Conservation (phyloP, 345 rosid species). For the Euphorbia peplus region DNA sequence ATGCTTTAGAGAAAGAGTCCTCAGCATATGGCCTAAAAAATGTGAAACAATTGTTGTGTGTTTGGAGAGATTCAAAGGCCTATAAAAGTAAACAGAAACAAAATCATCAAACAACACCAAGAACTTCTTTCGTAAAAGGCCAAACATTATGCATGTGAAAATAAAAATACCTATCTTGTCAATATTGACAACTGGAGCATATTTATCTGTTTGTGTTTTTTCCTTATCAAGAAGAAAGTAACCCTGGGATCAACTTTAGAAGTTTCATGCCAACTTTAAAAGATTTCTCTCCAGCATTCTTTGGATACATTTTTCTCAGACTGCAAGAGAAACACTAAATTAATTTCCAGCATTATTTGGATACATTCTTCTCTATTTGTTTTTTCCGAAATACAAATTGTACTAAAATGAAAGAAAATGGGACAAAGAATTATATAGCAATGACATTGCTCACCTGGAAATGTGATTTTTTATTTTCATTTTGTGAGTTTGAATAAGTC, state of each 20-base stretch:
- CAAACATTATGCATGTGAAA: not conserved
- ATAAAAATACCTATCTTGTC: constrained; percentile 63
- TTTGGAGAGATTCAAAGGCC: constrained; percentile 95
- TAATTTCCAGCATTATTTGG: too few relatives aligned
- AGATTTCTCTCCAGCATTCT: constrained; percentile 52
- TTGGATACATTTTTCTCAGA: constrained; percentile 59
- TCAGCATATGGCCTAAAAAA: constrained; percentile 86
- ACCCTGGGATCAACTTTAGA: constrained; percentile 79
- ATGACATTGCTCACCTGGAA: too few relatives aligned
- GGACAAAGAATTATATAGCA: too few relatives aligned
- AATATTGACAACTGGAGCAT: constrained; percentile 78
- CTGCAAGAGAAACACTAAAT: constrained; percentile 39
- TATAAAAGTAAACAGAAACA: constrained; percentile 30
- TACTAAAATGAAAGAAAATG: too few relatives aligned
- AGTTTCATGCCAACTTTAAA: constrained; percentile 75
- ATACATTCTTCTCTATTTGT: too few relatives aligned
- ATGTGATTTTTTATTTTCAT: too few relatives aligned
- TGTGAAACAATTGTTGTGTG: constrained; percentile 75
- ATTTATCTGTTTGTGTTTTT: constrained; percentile 70
- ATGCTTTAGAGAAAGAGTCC: constrained; percentile 76
- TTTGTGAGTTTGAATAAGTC: too few relatives aligned
- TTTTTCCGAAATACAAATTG: too few relatives aligned
- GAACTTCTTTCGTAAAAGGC: not conserved
- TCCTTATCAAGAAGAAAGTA: constrained; percentile 75
- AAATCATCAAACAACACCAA: not conserved